Conservation (phyloP, 78 protist genomes). For the Reticulomyxa filosa region DNA sequence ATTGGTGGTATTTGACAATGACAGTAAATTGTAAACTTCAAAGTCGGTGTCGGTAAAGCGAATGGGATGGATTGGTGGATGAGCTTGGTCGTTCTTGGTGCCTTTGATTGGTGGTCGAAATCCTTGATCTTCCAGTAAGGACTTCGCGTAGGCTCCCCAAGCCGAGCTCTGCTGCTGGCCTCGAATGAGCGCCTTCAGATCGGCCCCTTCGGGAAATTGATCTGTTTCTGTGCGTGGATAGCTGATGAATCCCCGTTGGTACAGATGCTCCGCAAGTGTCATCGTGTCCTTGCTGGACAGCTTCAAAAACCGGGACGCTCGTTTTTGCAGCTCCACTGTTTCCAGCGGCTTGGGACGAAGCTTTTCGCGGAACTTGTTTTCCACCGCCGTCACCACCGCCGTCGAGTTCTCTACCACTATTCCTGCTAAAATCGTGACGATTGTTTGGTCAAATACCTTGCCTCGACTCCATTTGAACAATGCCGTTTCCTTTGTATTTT, state of each 20-base stretch:
- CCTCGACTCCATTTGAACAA: conserved; percentile 39
- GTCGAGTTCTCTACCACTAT: neutral
- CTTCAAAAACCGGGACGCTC: conserved; percentile 39
- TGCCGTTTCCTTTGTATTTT: too few relatives aligned
- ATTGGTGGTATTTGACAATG: neutral
- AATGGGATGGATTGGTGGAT: conserved; percentile 96
- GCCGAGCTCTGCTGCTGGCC: conserved; percentile 12
- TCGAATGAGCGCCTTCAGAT: conserved; percentile 29
- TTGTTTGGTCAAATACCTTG: conserved; percentile 29
- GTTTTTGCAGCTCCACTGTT: conserved; percentile 76
- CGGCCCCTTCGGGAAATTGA: conserved; percentile 27
- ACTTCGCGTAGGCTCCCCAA: neutral
- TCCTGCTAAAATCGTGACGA: neutral
- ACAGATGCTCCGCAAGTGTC: conserved; percentile 65
- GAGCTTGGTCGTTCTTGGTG: conserved; percentile 65
- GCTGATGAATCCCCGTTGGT: conserved; percentile 58
- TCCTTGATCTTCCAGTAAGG: conserved; percentile 1
- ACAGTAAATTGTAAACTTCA: neutral
- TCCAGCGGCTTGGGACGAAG: conserved; percentile 64
- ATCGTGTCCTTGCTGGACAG: conserved; percentile 37
- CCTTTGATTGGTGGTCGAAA: conserved; percentile 65
- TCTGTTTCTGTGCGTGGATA: conserved; percentile 98
- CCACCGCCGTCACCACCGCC: neutral
- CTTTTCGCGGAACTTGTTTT: neutral
- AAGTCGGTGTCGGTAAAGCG: neutral